Base-by-base conservation (phyloP, 2,329 filamentous ascomycete genomes). In the Fusarium decemcellulare region DNA sequence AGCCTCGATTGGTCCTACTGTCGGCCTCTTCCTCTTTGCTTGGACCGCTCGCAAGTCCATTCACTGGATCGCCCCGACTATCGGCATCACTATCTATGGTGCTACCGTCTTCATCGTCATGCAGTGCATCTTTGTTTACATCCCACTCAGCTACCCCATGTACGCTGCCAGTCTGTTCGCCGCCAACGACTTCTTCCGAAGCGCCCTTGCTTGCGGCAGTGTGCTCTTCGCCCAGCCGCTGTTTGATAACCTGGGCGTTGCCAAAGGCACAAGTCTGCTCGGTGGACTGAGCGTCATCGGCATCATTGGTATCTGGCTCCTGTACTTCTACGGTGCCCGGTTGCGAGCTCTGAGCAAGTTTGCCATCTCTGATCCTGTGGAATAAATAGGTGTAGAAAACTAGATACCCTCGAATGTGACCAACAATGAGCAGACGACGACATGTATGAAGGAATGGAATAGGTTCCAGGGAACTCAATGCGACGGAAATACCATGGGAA, bases 181-280 rank as follows among this genome's bases (percentile, higher is more conserved):
- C 1, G 87, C 83, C 7, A 91, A 90, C 72, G 88, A 90, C 78
- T 87, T 89, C 75, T 84, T 86, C 76, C 82, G 87, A 42, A 85
- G 82, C 32, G 84, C 87, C 3, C 78, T 92, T 4, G 90, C 89
- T 8, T 88, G 86, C 54, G 88, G 84, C 0, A 86, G 86, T 29
- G 84, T 92, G 47, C 78, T 91, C 18, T 91, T 91, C 70, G 84
- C 86, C 0, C 82, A 85, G 48, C 89, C 90, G 7, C 81, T 92
- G 57, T 92, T 86, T 60, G 76, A 79, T 15, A 88, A 89, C 70
- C 72, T 92, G 6, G 89, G 89, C 14, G 85, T 92, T 30, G 88
- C 83, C 6, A 81, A 79, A 46, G 90, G 89, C 4, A 83, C 85
- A 1, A 87, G 83, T 63, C 71, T 92, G 36, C 81, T 92, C 7